A percentile compares a stretch with the other conserved stretches of the same genome.
phyloP scores from a whole-genome alignment of 139 green algal species.

The Chlorella sp. region DNA sequence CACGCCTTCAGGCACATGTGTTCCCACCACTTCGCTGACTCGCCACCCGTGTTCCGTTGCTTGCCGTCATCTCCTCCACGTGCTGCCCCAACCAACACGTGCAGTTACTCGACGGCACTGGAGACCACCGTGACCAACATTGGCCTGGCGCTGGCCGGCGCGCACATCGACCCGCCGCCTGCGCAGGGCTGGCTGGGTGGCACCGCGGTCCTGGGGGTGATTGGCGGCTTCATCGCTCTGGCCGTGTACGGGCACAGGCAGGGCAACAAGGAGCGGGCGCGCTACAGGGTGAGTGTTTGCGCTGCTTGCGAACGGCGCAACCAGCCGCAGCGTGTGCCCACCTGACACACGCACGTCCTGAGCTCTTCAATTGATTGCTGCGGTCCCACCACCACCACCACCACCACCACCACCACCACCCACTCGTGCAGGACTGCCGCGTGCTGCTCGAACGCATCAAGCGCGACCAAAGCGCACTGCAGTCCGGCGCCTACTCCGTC shows the following conservation, averaged over 20 bases:
- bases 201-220: neutral
- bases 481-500: slow-evolving; percentile 16
- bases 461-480: slow-evolving; percentile 25
- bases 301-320: neutral
- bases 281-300: slow-evolving; percentile 11
- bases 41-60: too few relatives aligned
- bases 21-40: too few relatives aligned
- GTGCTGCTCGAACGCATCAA: slow-evolving; percentile 33
- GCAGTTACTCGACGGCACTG: too few relatives aligned
- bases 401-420: neutral
- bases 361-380: neutral
- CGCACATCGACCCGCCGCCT: neutral
- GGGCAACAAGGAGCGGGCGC: neutral
- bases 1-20: too few relatives aligned
- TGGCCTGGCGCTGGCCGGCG: slow-evolving; percentile 29
- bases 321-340: neutral
- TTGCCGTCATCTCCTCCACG: too few relatives aligned
- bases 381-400: neutral
- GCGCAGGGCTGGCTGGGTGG: slow-evolving; percentile 1
- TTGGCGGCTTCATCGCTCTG: neutral
- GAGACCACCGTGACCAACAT: slow-evolving; percentile 24
- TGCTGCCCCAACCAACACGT: too few relatives aligned
- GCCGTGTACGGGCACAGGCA: neutral
- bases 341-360: neutral
- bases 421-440: slow-evolving; percentile 16